Conservation (phyloP, 2,329 filamentous ascomycete genomes). For the Diaporthe ampelina region DNA sequence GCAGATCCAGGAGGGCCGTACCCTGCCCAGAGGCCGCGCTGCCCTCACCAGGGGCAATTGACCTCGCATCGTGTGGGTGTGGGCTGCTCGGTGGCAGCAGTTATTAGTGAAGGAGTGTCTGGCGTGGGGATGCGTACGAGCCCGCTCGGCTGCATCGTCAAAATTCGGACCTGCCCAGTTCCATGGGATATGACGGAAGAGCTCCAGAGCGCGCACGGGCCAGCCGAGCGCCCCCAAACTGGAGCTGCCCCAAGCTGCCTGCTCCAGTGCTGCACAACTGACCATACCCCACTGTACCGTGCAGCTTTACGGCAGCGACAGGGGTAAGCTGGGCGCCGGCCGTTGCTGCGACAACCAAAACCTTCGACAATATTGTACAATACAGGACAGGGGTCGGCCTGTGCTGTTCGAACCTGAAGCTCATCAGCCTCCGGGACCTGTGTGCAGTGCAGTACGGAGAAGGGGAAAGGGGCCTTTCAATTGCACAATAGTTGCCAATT, state of each 20-base stretch:
- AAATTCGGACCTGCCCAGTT: slow-evolving; percentile 37
- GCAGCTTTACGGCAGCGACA: neutral
- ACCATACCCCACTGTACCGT: slow-evolving; percentile 1
- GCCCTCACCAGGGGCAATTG: slow-evolving; percentile 56
- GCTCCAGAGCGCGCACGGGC: slow-evolving; percentile 14
- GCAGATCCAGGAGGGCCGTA: slow-evolving; percentile 59
- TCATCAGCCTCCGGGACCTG: slow-evolving; percentile 17
- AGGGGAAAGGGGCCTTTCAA: slow-evolving; percentile 17
- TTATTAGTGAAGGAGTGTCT: slow-evolving; percentile 23
- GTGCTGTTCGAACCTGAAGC: slow-evolving; percentile 16
- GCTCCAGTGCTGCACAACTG: neutral
- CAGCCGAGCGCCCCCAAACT: neutral
- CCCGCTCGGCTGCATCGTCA: slow-evolving; percentile 17
- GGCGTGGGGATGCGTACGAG: neutral
- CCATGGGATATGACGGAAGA: slow-evolving; percentile 23
- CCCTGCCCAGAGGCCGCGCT: slow-evolving; percentile 47
- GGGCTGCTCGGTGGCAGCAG: slow-evolving; percentile 31
- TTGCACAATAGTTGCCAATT: neutral
- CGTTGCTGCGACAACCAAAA: slow-evolving; percentile 34
- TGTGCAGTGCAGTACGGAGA: slow-evolving; percentile 10
- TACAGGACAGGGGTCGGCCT: neutral
- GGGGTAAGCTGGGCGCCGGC: slow-evolving; percentile 4
- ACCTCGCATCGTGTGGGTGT: slow-evolving; percentile 57
- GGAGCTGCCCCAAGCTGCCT: neutral
- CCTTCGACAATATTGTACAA: slow-evolving; percentile 14